Conservation (phyloP, 2,329 filamentous ascomycete genomes). For the Neocucurbitaria cava region DNA sequence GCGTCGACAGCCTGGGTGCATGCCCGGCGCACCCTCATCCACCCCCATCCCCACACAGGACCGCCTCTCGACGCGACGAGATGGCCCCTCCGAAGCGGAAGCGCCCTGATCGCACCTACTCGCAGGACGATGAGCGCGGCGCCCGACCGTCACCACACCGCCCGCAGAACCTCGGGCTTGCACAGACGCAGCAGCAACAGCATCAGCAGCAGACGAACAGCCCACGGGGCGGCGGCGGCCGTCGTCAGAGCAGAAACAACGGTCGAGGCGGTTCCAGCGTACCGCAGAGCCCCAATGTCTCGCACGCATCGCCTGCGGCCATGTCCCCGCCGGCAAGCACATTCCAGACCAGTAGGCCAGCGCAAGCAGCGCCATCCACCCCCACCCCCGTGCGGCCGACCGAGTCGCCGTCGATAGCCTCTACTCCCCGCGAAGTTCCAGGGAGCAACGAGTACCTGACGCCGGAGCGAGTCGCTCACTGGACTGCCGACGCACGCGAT, state of each 20-base stretch:
- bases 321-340: slow-evolving; percentile 39
- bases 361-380: slow-evolving; percentile 25
- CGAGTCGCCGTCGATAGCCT: slow-evolving; percentile 45
- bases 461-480: slow-evolving; percentile 69
- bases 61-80: slow-evolving; percentile 38
- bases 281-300: slow-evolving; percentile 38
- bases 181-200: slow-evolving; percentile 53
- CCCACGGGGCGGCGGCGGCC: slow-evolving; percentile 36
- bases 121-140: slow-evolving; percentile 52
- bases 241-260: slow-evolving; percentile 37
- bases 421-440: slow-evolving; percentile 24
- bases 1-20: slow-evolving; percentile 25
- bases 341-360: slow-evolving; percentile 23
- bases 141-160: slow-evolving; percentile 59
- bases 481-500: slow-evolving; percentile 72
- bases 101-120: slow-evolving; percentile 55
- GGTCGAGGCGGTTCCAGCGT: slow-evolving; percentile 39
- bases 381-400: slow-evolving; percentile 23
- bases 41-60: slow-evolving; percentile 29
- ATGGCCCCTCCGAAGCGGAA: slow-evolving; percentile 68
- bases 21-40: slow-evolving; percentile 34
- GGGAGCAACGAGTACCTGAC: slow-evolving; percentile 82
- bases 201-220: slow-evolving; percentile 34
- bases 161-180: slow-evolving; percentile 59
- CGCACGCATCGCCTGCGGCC: slow-evolving; percentile 39